Evolutionary conservation across 2,329 filamentous ascomycete species (phyloP).

Genomic region (Xylariaceae sp.): DNA sequence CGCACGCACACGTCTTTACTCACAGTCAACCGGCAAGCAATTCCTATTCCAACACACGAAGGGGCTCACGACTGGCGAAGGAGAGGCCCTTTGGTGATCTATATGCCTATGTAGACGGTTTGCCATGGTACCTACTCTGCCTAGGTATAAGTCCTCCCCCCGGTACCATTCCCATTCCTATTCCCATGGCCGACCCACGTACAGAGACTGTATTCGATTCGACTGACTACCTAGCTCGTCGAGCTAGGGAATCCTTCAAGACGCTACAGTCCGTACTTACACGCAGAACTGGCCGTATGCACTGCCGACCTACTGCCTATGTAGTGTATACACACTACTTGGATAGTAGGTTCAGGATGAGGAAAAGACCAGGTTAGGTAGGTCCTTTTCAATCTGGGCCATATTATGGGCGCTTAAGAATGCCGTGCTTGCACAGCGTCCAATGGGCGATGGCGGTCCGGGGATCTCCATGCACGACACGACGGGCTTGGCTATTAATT

Average conservation of each 20-base stretch:
- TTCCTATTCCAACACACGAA: neutral
- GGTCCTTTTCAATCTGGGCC: slow-evolving; percentile 1
- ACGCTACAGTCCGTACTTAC: too few species aligned
- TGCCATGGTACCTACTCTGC: neutral
- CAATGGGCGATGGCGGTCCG: slow-evolving; percentile 14
- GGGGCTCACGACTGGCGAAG: neutral
- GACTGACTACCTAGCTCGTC: too few species aligned
- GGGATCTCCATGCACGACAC: slow-evolving; percentile 17
- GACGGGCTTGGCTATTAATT: slow-evolving; percentile 6
- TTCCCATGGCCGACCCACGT: too few species aligned
- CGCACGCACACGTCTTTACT: neutral
- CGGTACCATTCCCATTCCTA: too few species aligned
- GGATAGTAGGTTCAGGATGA: neutral
- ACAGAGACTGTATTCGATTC: too few species aligned
- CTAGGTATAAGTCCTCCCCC: neutral
- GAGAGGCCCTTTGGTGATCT: neutral
- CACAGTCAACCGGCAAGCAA: slow-evolving; percentile 14
- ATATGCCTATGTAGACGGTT: neutral
- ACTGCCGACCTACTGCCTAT: too few species aligned
- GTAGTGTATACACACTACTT: neutral
- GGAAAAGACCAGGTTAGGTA: neutral
- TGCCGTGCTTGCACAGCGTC: slow-evolving; percentile 1
- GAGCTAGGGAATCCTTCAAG: too few species aligned
- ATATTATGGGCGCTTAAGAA: slow-evolving; percentile 19
- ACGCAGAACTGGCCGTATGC: too few species aligned